phyloP scores from a whole-genome alignment of 768 basidiomycete genomes.

The Kwoniella heveanensis region DNA sequence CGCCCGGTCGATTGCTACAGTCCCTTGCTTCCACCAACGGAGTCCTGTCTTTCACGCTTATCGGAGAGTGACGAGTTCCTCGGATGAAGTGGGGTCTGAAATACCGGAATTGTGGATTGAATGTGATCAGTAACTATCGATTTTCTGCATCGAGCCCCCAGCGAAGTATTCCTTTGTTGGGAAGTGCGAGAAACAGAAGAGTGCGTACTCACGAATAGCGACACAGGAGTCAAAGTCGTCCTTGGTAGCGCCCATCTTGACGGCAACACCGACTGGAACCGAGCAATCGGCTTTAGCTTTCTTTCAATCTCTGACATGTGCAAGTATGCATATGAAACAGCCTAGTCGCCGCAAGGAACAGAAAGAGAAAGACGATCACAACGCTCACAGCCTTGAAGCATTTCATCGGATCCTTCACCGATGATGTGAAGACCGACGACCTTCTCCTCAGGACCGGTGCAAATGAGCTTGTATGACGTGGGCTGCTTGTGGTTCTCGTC shows the following conservation, averaged over 20 bases:
- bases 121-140: too few relatives aligned
- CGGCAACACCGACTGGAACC: conserved; percentile 68
- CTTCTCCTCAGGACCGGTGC: conserved; percentile 83
- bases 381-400: conserved; percentile 79
- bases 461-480: conserved; percentile 87
- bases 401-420: conserved; percentile 88
- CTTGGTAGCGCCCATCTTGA: conserved; percentile 79
- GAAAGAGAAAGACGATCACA: background rate
- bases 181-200: background rate
- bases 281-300: background rate
- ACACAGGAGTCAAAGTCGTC: conserved; percentile 54
- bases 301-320: too few relatives aligned
- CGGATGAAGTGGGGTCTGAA: conserved; percentile 55
- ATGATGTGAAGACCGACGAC: conserved; percentile 96
- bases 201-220: conserved; percentile 51
- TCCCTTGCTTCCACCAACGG: too few relatives aligned
- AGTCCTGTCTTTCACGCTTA: conserved; percentile 16
- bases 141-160: too few relatives aligned
- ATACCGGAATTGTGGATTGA: conserved; percentile 1
- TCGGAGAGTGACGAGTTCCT: conserved; percentile 56
- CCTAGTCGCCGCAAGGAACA: background rate
- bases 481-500: conserved; percentile 90
- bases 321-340: too few relatives aligned
- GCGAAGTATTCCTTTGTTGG: too few relatives aligned
- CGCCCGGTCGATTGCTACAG: background rate